These are phyloP conservation scores for Flaveria sonorensis DNA, from an alignment of 129 eudicot species.

Conservation along the genomic window DNA sequence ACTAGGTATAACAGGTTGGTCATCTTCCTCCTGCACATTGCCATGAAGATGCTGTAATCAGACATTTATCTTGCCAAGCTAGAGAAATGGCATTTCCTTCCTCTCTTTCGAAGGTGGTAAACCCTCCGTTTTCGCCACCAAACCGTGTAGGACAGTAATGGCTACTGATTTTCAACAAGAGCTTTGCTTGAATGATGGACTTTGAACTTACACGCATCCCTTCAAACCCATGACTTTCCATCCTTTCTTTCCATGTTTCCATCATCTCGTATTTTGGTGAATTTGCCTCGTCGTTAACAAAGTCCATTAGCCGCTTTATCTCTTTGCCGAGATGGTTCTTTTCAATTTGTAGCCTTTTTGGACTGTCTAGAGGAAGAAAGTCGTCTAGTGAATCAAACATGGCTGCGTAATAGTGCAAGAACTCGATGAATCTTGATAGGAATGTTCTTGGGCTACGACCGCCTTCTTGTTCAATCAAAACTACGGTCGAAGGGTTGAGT, in stretches of 20 bases:
- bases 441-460: constrained; percentile 48
- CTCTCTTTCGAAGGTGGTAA: constrained; percentile 52
- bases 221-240: constrained; percentile 60
- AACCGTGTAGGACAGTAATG: constrained; percentile 42
- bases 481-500: constrained; percentile 47
- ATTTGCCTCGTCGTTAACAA: constrained; percentile 38
- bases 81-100: constrained; percentile 58
- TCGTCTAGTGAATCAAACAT: constrained; percentile 75
- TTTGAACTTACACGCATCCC: constrained; percentile 52
- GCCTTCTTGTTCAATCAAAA: constrained; percentile 68
- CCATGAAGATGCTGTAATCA: constrained; percentile 75
- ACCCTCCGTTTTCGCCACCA: constrained; percentile 62
- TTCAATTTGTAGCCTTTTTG: constrained; percentile 60
- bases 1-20: neutral
- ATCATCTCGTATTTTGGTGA: constrained; percentile 49
- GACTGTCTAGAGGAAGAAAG: constrained; percentile 60
- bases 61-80: constrained; percentile 74
- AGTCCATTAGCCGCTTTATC: constrained; percentile 51
- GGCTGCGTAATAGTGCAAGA: constrained; percentile 73
- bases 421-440: constrained; percentile 66
- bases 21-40: constrained; percentile 32
- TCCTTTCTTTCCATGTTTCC: constrained; percentile 72
- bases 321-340: constrained; percentile 66
- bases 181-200: constrained; percentile 62
- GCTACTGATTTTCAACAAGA: constrained; percentile 58